These are phyloP conservation scores for Tranzscheliella williamsii DNA, from an alignment of 1,284 basidiomycete genomes.

Conservation along the genomic window DNA sequence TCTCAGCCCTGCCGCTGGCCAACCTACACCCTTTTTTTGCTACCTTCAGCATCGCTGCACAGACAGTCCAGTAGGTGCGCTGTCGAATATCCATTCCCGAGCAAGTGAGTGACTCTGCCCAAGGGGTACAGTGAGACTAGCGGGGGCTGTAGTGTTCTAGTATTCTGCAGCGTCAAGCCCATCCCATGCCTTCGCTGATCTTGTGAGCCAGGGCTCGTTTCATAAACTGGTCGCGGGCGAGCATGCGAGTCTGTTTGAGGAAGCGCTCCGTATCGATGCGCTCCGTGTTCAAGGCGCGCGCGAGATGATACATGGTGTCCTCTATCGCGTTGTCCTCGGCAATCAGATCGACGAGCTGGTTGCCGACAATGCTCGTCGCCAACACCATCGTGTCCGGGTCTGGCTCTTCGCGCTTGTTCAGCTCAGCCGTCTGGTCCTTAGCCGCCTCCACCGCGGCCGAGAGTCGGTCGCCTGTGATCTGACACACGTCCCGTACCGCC, in stretches of 20 bases:
- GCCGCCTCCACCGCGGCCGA: slow-evolving; percentile 69
- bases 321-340: slow-evolving; percentile 99
- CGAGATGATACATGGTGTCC: slow-evolving; percentile 95
- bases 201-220: slow-evolving; percentile 52
- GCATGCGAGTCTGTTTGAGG: slow-evolving; percentile 56
- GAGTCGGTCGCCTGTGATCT: slow-evolving; percentile 73
- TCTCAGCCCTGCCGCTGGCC: too few species aligned
- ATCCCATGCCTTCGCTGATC: slow-evolving; percentile 51
- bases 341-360: slow-evolving; percentile 78
- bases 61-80: too few species aligned
- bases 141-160: too few species aligned
- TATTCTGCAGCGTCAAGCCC: slow-evolving; percentile 9
- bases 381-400: slow-evolving; percentile 47
- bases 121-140: too few species aligned
- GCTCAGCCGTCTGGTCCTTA: slow-evolving; percentile 71
- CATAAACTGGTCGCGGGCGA: slow-evolving; percentile 59
- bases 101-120: too few species aligned
- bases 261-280: slow-evolving; percentile 52
- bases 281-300: slow-evolving; percentile 87
- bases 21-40: too few species aligned
- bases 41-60: too few species aligned
- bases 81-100: too few species aligned
- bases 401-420: slow-evolving; percentile 29
- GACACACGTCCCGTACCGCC: slow-evolving; percentile 91
- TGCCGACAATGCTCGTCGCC: slow-evolving; percentile 55